Percentiles rank a stretch among this genome's conserved stretches.
These are phyloP conservation scores for Umbelopsis ramanniana DNA, from an alignment of 192 early-diverging fungal species.

Conservation along the genomic window DNA sequence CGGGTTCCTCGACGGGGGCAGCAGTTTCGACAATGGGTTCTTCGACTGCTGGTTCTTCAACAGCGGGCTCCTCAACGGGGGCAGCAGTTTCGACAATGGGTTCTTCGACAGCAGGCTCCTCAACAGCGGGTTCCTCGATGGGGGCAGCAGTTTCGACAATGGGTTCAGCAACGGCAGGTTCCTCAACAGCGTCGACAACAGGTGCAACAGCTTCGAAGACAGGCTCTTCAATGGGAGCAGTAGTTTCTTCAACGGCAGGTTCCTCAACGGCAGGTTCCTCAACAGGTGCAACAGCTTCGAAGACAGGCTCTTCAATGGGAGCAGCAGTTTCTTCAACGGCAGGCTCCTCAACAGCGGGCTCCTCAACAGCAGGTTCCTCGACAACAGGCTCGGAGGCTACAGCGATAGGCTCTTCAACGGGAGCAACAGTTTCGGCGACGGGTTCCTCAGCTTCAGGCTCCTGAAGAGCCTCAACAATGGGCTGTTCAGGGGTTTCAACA, in stretches of 20 bases:
- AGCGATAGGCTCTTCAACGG: not conserved
- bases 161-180: not conserved
- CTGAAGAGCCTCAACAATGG: not conserved
- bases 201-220: not conserved
- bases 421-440: not conserved
- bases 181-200: not conserved
- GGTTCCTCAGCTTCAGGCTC: not conserved
- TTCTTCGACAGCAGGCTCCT: conserved; percentile 4
- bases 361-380: not conserved
- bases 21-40: not conserved
- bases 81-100: not conserved
- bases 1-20: not conserved
- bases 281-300: too few relatives aligned
- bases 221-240: not conserved
- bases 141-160: not conserved
- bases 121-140: not conserved
- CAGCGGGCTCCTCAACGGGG: not conserved
- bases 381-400: not conserved
- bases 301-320: not conserved
- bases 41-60: conserved; percentile 6
- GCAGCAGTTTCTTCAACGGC: not conserved
- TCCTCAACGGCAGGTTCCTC: not conserved
- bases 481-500: not conserved
- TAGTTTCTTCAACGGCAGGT: conserved; percentile 1
- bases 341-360: conserved; percentile 3